Percentiles rank a stretch among this genome's conserved stretches.
Evolutionary conservation across 192 early-diverging fungal species (phyloP).

Genomic region (Linnemannia zychae): DNA sequence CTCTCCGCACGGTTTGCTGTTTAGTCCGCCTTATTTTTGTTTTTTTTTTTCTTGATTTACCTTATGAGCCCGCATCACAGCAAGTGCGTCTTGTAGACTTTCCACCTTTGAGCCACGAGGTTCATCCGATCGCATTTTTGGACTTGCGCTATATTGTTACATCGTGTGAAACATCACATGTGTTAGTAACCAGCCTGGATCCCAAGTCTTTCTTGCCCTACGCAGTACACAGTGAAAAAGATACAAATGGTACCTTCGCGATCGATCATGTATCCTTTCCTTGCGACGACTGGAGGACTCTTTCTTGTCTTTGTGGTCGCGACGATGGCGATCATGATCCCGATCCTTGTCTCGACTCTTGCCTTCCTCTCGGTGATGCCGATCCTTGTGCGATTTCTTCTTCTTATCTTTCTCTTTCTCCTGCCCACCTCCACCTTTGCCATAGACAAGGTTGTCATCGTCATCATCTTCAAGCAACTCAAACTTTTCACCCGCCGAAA

Average conservation of each 20-base stretch:
- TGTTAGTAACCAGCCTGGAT: neutral
- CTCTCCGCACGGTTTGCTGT: neutral
- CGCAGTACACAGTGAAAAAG: too few species aligned
- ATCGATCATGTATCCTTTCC: constrained; percentile 33
- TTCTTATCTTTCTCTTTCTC: constrained; percentile 62
- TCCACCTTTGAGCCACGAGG: constrained; percentile 30
- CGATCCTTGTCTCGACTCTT: constrained; percentile 3
- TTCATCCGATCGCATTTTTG: constrained; percentile 32
- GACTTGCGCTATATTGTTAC: constrained; percentile 40
- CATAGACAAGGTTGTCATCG: constrained; percentile 5
- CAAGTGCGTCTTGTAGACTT: constrained; percentile 52
- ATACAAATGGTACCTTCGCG: constrained; percentile 23
- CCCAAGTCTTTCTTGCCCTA: neutral
- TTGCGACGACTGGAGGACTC: constrained; percentile 24
- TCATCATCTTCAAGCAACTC: constrained; percentile 52
- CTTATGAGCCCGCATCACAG: constrained; percentile 50
- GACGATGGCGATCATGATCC: constrained; percentile 16
- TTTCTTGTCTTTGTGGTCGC: constrained; percentile 12
- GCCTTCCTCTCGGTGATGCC: constrained; percentile 10
- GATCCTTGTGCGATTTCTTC: constrained; percentile 57
- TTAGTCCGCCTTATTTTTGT: neutral
- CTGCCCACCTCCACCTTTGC: neutral
- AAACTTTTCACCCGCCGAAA: constrained; percentile 48
- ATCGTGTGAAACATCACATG: neutral
- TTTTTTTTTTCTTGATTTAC: constrained; percentile 6